Evolutionary conservation across 2,329 filamentous ascomycete genomes (phyloP), one percentile per base, ranked within the genome.

Genomic region (Aureobasidium subglaciale): DNA sequence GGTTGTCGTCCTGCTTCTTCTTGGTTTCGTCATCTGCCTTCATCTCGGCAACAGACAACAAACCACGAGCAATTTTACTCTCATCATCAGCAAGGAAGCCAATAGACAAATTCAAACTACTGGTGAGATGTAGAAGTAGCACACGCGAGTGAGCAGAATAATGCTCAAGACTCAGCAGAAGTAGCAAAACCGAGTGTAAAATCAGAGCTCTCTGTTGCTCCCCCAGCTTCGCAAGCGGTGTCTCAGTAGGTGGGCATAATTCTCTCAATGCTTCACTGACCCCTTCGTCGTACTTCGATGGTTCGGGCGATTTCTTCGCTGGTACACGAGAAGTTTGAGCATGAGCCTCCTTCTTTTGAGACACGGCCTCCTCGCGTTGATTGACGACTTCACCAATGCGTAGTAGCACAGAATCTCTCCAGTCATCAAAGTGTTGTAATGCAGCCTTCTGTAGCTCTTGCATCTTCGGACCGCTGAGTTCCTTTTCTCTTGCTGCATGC

Each of bases 1-100:
- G 82, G 38, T 79, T 82, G 58, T 88, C 83, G 55, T 90, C 85
- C 0, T 75, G 80, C 54, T 86, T 83, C 67, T 87, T 87, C 65
- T 86, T 82, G 0, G 84, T 84, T 67, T 93, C 90, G 1, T 85
- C 82, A 59, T 91, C 87, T 1, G 87, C 88, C 0, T 84, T 85
- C 75, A 95, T 85, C 60, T 86, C 80, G n/a, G 88, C 87, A 32
- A 87, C 84, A 62, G 86, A 81, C 0, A 93, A 80, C 0, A 97
- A 74, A 0, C 84, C 86, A 54, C 82, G 79, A 0, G 89, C 88
- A 13, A 96, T 78, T 57, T 88, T 84, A 40, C 81, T 78, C 68
- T 97, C 70, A 38, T 71, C 65, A 11, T 65, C 59, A 2, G 65
- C 64, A 6, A 71, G 62, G 27, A 69, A 59, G 16, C 64, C 60